Percentiles rank a stretch among this genome's conserved stretches.
Conservation (phyloP, 1,284 basidiomycete genomes). For the Moniliella sp. region DNA sequence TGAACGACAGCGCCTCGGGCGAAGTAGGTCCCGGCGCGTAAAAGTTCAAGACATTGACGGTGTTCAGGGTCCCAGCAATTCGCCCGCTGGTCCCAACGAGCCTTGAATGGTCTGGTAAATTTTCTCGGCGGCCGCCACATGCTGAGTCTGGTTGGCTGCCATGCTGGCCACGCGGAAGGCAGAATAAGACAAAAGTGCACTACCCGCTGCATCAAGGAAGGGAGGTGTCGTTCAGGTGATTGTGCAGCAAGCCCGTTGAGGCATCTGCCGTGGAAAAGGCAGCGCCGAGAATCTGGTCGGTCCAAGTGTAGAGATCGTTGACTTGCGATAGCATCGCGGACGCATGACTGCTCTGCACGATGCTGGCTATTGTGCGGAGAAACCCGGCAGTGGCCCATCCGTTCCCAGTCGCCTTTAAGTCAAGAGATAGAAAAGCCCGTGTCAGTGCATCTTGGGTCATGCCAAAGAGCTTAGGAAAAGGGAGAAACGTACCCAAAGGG, state of each 20-base stretch:
- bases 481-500: too few relatives aligned
- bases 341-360: constrained; percentile 44
- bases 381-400: constrained; percentile 69
- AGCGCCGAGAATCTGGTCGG: constrained; percentile 49
- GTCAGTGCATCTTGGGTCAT: too few relatives aligned
- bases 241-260: constrained; percentile 15
- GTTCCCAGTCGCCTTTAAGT: constrained; percentile 52
- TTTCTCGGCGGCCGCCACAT: constrained; percentile 9
- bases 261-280: constrained; percentile 44
- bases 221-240: constrained; percentile 17
- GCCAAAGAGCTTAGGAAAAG: too few relatives aligned
- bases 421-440: too few relatives aligned
- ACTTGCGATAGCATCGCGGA: constrained; percentile 41
- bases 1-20: constrained; percentile 19
- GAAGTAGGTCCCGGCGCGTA: constrained; percentile 8
- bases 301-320: constrained; percentile 47
- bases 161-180: constrained; percentile 23
- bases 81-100: constrained; percentile 8
- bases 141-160: constrained; percentile 7
- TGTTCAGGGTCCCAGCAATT: constrained; percentile 7
- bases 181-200: constrained; percentile 13
- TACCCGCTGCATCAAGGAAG: constrained; percentile 16
- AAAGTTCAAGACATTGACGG: constrained; percentile 23
- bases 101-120: constrained; percentile 16
- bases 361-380: constrained; percentile 55